Evolutionary conservation across 768 basidiomycete species (phyloP).

Genomic region (Pulveroboletus sp.): DNA sequence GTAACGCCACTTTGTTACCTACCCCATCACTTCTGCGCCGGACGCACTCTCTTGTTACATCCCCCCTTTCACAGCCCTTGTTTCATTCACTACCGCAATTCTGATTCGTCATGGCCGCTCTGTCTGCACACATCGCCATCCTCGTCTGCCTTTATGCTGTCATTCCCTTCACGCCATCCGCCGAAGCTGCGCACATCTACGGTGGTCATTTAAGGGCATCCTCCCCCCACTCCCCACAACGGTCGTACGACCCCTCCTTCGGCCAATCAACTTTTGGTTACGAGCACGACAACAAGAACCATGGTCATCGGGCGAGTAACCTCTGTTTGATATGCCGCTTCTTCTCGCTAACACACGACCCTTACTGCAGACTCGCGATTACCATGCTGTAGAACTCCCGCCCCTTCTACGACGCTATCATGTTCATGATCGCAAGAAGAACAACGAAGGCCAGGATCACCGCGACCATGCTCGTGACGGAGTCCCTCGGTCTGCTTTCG

Average conservation of each 20-base stretch:
- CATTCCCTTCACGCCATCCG: slow-evolving; percentile 37
- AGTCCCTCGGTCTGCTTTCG: slow-evolving; percentile 15
- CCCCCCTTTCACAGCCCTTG: slow-evolving; percentile 4
- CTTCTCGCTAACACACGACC: background rate
- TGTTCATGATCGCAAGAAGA: background rate
- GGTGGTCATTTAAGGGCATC: slow-evolving; percentile 14
- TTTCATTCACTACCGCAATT: slow-evolving; percentile 14
- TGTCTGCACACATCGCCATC: slow-evolving; percentile 45
- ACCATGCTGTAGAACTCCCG: slow-evolving; percentile 6
- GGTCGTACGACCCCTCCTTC: background rate
- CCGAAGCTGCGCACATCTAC: slow-evolving; percentile 39
- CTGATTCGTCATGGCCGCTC: slow-evolving; percentile 44
- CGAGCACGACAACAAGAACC: background rate
- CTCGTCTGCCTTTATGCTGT: slow-evolving; percentile 46
- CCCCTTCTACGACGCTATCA: slow-evolving; percentile 16
- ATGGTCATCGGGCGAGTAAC: slow-evolving; percentile 7
- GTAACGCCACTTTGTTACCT: slow-evolving; percentile 15
- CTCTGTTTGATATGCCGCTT: background rate
- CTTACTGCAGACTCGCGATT: background rate
- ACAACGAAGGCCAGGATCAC: background rate
- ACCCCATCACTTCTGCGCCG: slow-evolving; percentile 20
- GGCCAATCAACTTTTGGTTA: background rate
- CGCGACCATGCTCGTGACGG: slow-evolving; percentile 6
- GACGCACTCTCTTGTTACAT: slow-evolving; percentile 19
- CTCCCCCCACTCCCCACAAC: background rate